Evolutionary conservation across 2,329 filamentous ascomycete genomes (phyloP).

Genomic region (Epichloe sibirici): DNA sequence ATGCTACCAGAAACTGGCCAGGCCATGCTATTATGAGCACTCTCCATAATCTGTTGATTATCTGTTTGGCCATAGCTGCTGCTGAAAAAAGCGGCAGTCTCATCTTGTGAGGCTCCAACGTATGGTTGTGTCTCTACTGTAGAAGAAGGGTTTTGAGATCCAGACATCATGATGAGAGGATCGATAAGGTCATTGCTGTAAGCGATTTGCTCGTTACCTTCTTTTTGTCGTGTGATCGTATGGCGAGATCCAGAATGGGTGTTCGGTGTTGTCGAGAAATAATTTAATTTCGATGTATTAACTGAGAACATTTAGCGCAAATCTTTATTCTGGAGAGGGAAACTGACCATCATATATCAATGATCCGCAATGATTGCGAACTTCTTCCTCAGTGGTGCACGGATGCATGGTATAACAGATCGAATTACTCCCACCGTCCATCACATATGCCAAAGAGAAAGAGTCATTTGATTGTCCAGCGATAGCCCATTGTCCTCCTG

Average conservation of each 20-base stretch:
- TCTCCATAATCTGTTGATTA: neutral
- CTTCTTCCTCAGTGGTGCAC: conserved; percentile 8
- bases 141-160: neutral
- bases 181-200: neutral
- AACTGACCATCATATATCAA: conserved; percentile 8
- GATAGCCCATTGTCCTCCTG: conserved; percentile 9
- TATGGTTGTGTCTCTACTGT: neutral
- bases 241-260: neutral
- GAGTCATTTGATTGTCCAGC: conserved; percentile 6
- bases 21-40: neutral
- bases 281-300: neutral
- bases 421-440: conserved; percentile 3
- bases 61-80: neutral
- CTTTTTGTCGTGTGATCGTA: neutral
- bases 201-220: neutral
- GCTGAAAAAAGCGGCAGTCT: neutral
- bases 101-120: neutral
- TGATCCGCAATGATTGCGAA: conserved; percentile 4
- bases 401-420: conserved; percentile 7
- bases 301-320: neutral
- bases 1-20: neutral
- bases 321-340: neutral
- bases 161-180: neutral
- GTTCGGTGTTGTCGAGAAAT: neutral
- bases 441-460: conserved; percentile 5